phyloP scores from a whole-genome alignment of 148 eudicot genomes.

The Silene conica region DNA sequence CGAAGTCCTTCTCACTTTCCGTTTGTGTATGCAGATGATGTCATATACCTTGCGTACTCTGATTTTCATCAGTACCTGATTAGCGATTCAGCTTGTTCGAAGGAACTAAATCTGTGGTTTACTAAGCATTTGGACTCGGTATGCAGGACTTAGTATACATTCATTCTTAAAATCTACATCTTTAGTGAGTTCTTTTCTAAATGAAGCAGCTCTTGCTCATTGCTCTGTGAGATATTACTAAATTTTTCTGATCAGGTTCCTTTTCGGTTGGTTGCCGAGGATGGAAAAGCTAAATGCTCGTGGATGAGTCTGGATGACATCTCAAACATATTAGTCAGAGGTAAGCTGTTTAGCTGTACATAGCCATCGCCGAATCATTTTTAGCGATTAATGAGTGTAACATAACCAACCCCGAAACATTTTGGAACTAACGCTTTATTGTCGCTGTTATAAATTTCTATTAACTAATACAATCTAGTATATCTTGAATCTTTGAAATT shows the following conservation, averaged over 20 bases:
- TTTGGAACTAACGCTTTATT: background rate
- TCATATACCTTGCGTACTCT: constrained; percentile 82
- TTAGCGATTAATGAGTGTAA: no score
- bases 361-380: no score
- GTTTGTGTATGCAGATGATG: constrained; percentile 56
- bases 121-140: constrained; percentile 92
- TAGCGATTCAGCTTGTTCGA: constrained; percentile 70
- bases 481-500: background rate
- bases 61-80: constrained; percentile 81
- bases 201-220: background rate
- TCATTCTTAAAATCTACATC: background rate
- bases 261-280: constrained; percentile 89
- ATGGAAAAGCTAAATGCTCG: constrained; percentile 94
- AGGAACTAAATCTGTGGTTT: constrained; percentile 95
- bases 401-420: no score
- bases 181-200: background rate
- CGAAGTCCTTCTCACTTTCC: constrained; percentile 14
- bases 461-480: background rate
- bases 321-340: constrained; percentile 70
- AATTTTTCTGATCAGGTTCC: constrained; percentile 57
- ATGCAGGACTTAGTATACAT: constrained; percentile 18
- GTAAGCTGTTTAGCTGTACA: constrained; percentile 30
- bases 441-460: background rate
- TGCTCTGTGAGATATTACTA: constrained; percentile 10
- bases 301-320: constrained; percentile 80